Percentiles rank a stretch among this genome's conserved stretches.
Conservation (phyloP, 164 flowering plant species). For the Magnolia sinica region DNA sequence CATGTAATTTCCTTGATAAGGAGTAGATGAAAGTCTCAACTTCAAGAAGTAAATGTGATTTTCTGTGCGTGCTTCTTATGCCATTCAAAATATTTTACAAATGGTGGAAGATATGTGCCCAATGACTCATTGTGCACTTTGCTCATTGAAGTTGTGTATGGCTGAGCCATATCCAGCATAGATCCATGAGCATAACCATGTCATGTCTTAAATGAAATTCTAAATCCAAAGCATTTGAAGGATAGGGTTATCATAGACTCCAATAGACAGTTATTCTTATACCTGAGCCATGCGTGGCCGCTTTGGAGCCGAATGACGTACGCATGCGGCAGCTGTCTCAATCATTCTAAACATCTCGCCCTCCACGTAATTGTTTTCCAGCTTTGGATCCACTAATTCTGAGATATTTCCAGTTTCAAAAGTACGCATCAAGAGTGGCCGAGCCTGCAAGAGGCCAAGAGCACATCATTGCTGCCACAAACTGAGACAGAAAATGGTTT, state of each 20-base stretch:
- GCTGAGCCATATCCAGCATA: no score
- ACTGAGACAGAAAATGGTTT: background rate
- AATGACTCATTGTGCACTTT: no score
- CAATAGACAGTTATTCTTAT: background rate
- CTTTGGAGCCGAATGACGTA: constrained; percentile 68
- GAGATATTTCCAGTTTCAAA: constrained; percentile 49
- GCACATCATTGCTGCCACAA: background rate
- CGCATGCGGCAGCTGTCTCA: constrained; percentile 67
- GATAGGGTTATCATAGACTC: background rate
- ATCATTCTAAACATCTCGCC: constrained; percentile 57
- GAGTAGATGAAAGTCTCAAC: no score
- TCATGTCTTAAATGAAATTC: no score
- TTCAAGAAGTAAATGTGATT: no score
- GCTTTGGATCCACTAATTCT: constrained; percentile 52
- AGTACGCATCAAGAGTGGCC: constrained; percentile 47
- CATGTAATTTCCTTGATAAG: no score
- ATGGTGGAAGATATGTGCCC: no score
- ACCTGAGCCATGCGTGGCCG: constrained; percentile 73
- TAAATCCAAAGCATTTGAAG: no score
- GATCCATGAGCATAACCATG: no score
- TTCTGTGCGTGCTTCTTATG: no score
- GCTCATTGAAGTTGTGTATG: no score
- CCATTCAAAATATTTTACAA: no score
- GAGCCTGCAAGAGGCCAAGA: constrained; percentile 45
- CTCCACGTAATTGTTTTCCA: constrained; percentile 49